Base-by-base conservation (phyloP, 306 rosid species). In the Sindora glabra region DNA sequence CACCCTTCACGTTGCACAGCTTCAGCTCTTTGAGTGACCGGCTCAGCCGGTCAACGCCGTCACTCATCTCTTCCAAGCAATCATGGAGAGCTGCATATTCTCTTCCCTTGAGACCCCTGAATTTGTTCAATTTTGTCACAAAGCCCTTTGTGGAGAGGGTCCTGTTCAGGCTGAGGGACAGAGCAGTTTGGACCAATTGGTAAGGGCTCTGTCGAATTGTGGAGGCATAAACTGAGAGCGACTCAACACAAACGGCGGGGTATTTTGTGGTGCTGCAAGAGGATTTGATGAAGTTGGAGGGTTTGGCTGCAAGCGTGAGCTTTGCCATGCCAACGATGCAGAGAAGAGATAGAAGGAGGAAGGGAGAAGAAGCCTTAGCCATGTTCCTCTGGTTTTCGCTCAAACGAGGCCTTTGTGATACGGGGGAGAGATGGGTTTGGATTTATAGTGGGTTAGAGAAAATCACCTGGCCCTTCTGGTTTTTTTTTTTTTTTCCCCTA, bases 171-270 rank as follows among this genome's bases (percentile, higher is more conserved):
- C 48, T 47, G 3, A 68, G 19, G 0, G 82, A 57, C 5, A 77
- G 18, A 0, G 82, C 82, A 0, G 82, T 77, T 14, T 77, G 76
- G 59, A 72, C 79, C 0, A 77, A 16, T 13, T 32, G 53, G 56
- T 77, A 73, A 0, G 72, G 79, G 56, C 73, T 75, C 24, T 77
- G 63, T 22, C 58, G 79, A 58, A 77, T 77, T 8, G 66, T 52
- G 21, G 72, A 3, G 45, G 82, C 75, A 26, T 68, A 77, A 10
- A 33, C 29, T 0, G 82, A 63, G 8, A 77, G 82, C 0, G 79
- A 72, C 8, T 52, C 25, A 12, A 63, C 65, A 26, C 82, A 77
- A 0, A 77, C 65, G 0, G 58, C 11, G 12, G 82, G 82, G 54
- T 72, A 77, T 14, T 18, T 11, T 0, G 82, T 72, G 11, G 30